Base-by-base conservation (phyloP, 495 filamentous ascomycete species). In the Penicillium herquei region DNA sequence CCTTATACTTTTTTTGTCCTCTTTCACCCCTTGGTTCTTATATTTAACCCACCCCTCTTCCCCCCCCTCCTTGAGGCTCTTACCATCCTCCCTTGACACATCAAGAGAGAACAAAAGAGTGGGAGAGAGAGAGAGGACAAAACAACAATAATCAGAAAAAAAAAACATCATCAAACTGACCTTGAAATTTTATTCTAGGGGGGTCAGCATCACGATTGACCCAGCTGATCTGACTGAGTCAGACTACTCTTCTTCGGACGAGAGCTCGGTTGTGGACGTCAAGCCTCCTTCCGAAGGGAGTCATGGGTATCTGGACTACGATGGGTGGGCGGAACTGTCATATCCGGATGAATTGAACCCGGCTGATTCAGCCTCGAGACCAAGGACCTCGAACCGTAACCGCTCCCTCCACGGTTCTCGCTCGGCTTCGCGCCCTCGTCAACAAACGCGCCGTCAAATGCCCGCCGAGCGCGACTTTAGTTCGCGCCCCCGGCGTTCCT, bases 291-390 rank as follows among this genome's bases (percentile, higher is more conserved):
- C 64, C 42, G 56, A 65, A 52, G 80, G 71, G 56, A 84, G 79
- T 69, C 76, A 80, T 72, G 77, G 74, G 41, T 78, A 72, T 63
- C 66, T 69, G 37, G 72, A 81, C 21, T 78, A 84, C 31, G 78
- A 74, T 52, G 80, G 84, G 61, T 83, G 82, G 65, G 76, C 78
- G 55, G 64, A 74, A 51, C 55, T 78, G 51, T 48, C 74, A 53
- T 80, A 80, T 57, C 76, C 75, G 54, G 86, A 86, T 64, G 89
- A 92, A 61, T 72, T 94, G 61, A 85, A 87, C 49, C 87, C 89
- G 18, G 88, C 86, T 35, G 90, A 95, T 75, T 92, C 90, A n/a
- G 90, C 90, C 30, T 93, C 85, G 58, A 76, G 83, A 55, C 80
- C 83, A 54, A 78, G 81, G 47, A 80, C 80, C 43, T 76, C 78